Evolutionary conservation across 805 yeast genomes (phyloP), one percentile per base, ranked within the genome.

Genomic region (Saccharomycopsis sp.): DNA sequence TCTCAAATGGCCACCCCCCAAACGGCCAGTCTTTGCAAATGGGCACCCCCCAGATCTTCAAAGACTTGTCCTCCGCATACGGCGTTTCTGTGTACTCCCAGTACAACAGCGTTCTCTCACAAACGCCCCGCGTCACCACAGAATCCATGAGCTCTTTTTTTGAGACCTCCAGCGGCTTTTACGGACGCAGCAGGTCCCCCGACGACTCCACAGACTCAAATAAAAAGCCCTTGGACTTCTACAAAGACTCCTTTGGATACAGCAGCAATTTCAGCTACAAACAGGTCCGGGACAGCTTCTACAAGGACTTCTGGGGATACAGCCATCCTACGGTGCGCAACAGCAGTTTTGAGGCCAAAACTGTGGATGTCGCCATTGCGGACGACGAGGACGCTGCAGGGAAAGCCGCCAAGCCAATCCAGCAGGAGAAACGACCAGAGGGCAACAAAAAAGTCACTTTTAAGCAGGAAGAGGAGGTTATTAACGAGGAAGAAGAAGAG

Each of bases 51-150:
- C 37, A 29, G 8, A 52, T 55, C 14, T 18, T 58, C 18, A 41
- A 47, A 52, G 61, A 58, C 15, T 54, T 58, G 14, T 48, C 34
- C 40, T 14, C 29, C 14, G 59, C 61, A 21, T 59, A 59, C 50
- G 61, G 61, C 9, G 46, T 50, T 9, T 57, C 60, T 3, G 60
- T 59, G 29, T 59, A 59, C 34, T 59, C 61, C 3, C 60, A 57
- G 44, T 57, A 59, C 23, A 59, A 52, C 47, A 59, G 61, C 23
- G 61, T 58, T n/a, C 8, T 56, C 12, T 7, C 37, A 29, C 37
- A 29, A 12, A 18, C n/a, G 50, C 15, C 16, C 24, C 24, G 40
- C 12, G 4, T 5, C 46, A 51, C 53, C 29, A 5, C 50, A 51
- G 52, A 14, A 37, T 20, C n/a, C 9, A 50, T 21, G 24, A 23